Conservation (phyloP, 495 filamentous ascomycete species). For the Letharia lupina region DNA sequence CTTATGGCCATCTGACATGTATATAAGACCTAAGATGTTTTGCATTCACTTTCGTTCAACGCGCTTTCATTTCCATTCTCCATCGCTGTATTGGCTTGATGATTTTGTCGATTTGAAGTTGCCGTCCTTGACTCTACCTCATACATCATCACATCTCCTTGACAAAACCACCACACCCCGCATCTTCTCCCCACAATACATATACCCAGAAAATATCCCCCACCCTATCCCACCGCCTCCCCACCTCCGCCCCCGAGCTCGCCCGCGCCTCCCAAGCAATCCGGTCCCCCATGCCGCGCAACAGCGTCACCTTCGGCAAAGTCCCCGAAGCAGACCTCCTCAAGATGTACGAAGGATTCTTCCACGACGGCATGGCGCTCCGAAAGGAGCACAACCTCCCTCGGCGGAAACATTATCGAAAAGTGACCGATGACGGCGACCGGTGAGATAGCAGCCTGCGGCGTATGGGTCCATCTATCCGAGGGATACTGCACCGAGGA, state of each 20-base stretch:
- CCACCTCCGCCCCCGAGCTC: background rate
- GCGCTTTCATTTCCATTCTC: too few relatives aligned
- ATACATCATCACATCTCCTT: background rate
- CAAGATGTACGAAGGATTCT: background rate
- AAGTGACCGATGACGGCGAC: constrained; percentile 8
- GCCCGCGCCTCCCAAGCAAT: background rate
- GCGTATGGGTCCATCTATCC: constrained; percentile 18
- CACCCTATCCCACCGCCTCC: background rate
- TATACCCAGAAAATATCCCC: background rate
- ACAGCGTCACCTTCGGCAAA: background rate
- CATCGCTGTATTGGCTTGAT: too few relatives aligned
- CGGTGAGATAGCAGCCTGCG: constrained; percentile 8
- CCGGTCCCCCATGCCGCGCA: background rate
- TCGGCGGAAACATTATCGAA: constrained; percentile 8
- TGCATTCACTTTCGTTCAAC: too few relatives aligned
- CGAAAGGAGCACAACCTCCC: background rate
- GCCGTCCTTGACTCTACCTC: too few relatives aligned
- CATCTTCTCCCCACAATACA: background rate
- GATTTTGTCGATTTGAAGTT: too few relatives aligned
- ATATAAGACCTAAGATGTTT: too few relatives aligned
- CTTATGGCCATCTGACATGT: background rate
- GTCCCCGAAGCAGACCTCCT: background rate
- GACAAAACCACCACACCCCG: background rate
- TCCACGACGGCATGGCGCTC: background rate
- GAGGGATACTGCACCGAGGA: constrained; percentile 12